Base-by-base conservation (phyloP, 495 filamentous ascomycete genomes). In the Parmelia sp. region DNA sequence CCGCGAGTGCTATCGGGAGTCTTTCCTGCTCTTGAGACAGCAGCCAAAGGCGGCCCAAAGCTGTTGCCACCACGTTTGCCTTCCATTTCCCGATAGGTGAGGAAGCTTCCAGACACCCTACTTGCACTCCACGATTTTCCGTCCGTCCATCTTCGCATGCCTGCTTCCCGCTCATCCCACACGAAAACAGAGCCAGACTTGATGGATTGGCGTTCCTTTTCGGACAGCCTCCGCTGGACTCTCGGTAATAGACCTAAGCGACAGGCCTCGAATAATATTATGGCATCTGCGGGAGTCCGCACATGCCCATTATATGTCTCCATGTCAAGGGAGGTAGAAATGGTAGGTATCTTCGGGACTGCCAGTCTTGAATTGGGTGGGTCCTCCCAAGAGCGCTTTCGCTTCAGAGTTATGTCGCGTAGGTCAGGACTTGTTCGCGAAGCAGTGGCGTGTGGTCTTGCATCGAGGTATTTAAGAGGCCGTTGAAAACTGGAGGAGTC, bases 111-210 rank as follows among this genome's bases (percentile, higher is more conserved):
- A 0, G 95, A 97, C 4, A 98, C 94, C 61, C 94, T 85, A 73
- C 93, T 97, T 31, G 94, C 94, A 71, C 95, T 97, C 94, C 94
- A 98, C 51, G 94, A 97, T 74, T 98, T 98, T 27, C 94, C 94
- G 70, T 98, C 94, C 0, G 94, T 98, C 94, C 94, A 98, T 75
- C 94, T 82, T 63, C 94, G 84, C 94, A 98, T 98, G 61, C 94
- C 94, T 12, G 94, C 94, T 80, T 98, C 94, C 68, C 93, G 82
- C 80, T 98, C 94, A 75, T 97, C 95, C 94, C 94, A 98, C 39
- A 98, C 94, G 71, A 97, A 98, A 11, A 98, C 93, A 0, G 95
- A 97, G 23, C 94, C 94, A 4, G 93, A 96, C 65, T 88, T 86
- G 71, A 98, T 98, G 10, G 88, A 86, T 69, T 96, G 92, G 47